phyloP scores from a whole-genome alignment of 805 yeast species.

The Sugiyamaella chiloensis region DNA sequence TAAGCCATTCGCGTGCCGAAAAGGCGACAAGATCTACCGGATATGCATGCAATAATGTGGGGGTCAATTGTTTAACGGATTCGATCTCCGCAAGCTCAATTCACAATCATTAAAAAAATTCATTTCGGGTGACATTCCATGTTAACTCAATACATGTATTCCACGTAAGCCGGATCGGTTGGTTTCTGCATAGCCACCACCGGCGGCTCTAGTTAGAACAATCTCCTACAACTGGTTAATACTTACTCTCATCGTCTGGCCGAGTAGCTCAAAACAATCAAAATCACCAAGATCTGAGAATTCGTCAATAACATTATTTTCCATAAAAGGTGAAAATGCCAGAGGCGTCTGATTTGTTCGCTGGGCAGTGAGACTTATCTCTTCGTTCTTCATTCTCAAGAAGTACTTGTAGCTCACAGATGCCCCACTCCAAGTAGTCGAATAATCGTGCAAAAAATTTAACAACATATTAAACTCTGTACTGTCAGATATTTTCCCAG shows the following conservation, averaged over 20 bases:
- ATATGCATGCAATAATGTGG: no score
- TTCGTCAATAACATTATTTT: not conserved
- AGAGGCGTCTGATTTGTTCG: not conserved
- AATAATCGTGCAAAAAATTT: constrained; percentile 1
- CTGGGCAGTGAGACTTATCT: not conserved
- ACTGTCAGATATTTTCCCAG: constrained; percentile 7
- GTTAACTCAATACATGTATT: no score
- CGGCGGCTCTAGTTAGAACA: no score
- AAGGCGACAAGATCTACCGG: no score
- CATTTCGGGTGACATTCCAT: no score
- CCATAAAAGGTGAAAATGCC: not conserved
- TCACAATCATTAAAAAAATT: no score
- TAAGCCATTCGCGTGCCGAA: no score
- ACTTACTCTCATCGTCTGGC: constrained; percentile 8
- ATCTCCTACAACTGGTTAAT: no score
- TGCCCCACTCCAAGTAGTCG: constrained; percentile 8
- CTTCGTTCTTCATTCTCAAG: not conserved
- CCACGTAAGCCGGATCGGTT: no score
- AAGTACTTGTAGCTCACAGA: constrained; percentile 2
- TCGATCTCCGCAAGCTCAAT: no score
- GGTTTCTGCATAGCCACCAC: no score
- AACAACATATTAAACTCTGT: constrained; percentile 5
- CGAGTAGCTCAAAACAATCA: constrained; percentile 6
- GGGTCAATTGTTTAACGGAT: no score
- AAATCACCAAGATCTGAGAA: constrained; percentile 2